A percentile compares a stretch with the other conserved stretches of the same genome.
phyloP scores from a whole-genome alignment of 371 early-diverging fungal species.

The Entomophthora muscae region DNA sequence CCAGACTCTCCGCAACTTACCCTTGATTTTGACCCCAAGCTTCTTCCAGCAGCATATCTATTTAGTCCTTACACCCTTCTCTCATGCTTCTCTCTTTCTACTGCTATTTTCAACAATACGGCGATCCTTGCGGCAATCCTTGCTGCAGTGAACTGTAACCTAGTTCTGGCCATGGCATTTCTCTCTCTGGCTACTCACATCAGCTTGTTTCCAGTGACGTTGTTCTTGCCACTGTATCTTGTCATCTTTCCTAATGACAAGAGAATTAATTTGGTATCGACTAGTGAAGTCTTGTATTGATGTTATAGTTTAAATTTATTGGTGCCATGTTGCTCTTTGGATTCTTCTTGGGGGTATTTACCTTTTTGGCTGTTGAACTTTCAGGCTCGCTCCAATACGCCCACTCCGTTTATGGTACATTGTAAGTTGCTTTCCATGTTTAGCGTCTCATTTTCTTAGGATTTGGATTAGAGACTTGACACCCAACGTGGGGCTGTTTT shows the following conservation, averaged over 20 bases:
- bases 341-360: not conserved
- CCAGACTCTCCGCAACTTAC: not conserved
- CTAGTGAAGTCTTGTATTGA: not conserved
- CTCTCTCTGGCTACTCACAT: not conserved
- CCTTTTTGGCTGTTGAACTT: not conserved
- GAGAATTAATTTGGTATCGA: not conserved
- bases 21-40: not conserved
- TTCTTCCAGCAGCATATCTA: not conserved
- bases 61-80: not conserved
- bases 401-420: not conserved
- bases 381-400: not conserved
- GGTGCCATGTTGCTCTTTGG: not conserved
- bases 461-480: conserved; percentile 39
- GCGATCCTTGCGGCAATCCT: not conserved
- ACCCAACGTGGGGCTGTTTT: conserved; percentile 89
- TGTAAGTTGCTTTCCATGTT: not conserved
- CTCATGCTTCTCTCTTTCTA: not conserved
- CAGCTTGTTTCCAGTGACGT: not conserved
- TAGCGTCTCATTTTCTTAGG: not conserved
- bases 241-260: not conserved
- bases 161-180: not conserved
- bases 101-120: not conserved
- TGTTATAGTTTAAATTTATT: not conserved
- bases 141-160: not conserved
- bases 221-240: not conserved